Base-by-base conservation (phyloP, 2,329 filamentous ascomycete genomes). In the Exophiala phaeomuriformis region DNA sequence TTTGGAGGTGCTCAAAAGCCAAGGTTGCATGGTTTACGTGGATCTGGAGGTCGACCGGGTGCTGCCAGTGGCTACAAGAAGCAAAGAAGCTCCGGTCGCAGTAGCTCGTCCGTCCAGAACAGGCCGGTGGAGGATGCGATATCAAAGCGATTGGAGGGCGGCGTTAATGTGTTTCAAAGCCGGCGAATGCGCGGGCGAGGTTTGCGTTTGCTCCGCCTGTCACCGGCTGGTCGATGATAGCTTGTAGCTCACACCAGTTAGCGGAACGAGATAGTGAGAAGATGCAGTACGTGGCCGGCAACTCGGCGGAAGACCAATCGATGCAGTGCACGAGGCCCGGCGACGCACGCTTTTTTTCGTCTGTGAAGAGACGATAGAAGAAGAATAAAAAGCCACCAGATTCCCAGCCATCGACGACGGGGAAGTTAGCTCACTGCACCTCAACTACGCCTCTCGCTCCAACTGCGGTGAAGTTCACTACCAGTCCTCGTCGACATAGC, bases 151-250 rank as follows among this genome's bases (percentile, higher is more conserved):
- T 58, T 58, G 53, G 51, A 49, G 53, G 41, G 39, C 43, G 45
- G 6, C 32, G 36, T 53, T 59, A 59, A 59, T 59, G 57, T 59
- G 57, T 59, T 59, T 59, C 54, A 59, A 54, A n/a, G 6, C 5
- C 12, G 39, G 49, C 57, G 49, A 59, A 52, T 59, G 42, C 42
- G 28, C 32, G 42, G 42, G 12, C 28, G 42, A 32, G 3, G 9
- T 45, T 45, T 28, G 12, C 28, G 39, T 28, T 27, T 12, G 4
- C 39, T 19, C 19, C 19, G 19, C 39, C 39, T 3, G 12, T 27
- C 19, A 28, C 19, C 28, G 28, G 39, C 39, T 27, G 28, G 39
- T 41, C 39, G 12, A 28, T 27, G 39, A 41, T 41, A 41, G 12
- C 19, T 19, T 19, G 19, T 19, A 19, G 19, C 19, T 19, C 19